Evolutionary conservation across 106 monocot genomes (phyloP).

Genomic region (Hemerocallis citrina): DNA sequence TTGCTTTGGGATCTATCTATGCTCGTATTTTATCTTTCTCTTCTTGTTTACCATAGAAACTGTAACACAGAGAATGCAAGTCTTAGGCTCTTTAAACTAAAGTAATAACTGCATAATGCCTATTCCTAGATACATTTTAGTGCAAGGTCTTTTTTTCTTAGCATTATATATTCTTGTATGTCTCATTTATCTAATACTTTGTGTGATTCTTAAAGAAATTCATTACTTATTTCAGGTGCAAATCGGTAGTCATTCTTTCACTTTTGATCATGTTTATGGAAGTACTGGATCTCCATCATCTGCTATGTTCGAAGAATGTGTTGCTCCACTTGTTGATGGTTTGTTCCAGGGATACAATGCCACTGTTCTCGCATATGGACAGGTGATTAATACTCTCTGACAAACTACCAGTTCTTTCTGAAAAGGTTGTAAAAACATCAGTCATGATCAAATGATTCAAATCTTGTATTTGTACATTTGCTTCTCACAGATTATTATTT

Average conservation of each 20-base stretch:
- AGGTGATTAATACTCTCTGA: too few species aligned
- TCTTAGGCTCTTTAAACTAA: too few species aligned
- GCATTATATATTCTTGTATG: background rate
- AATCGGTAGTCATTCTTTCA: conserved; percentile 93
- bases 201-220: background rate
- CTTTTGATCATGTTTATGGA: conserved; percentile 95
- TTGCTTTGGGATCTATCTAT: too few species aligned
- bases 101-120: too few species aligned
- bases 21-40: too few species aligned
- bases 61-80: too few species aligned
- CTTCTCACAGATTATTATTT: too few species aligned
- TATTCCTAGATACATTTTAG: too few species aligned
- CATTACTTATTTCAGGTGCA: conserved; percentile 51
- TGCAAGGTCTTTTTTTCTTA: background rate
- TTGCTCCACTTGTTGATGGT: conserved; percentile 87
- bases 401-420: background rate
- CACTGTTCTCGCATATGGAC: conserved; percentile 98
- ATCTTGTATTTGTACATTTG: background rate
- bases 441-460: too few species aligned
- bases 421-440: background rate
- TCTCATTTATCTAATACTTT: background rate
- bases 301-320: conserved; percentile 91
- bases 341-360: conserved; percentile 99
- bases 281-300: conserved; percentile 73
- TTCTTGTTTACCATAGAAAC: too few species aligned